phyloP scores from a whole-genome alignment of 345 rosid genomes.

The Salix koriyanagi region DNA sequence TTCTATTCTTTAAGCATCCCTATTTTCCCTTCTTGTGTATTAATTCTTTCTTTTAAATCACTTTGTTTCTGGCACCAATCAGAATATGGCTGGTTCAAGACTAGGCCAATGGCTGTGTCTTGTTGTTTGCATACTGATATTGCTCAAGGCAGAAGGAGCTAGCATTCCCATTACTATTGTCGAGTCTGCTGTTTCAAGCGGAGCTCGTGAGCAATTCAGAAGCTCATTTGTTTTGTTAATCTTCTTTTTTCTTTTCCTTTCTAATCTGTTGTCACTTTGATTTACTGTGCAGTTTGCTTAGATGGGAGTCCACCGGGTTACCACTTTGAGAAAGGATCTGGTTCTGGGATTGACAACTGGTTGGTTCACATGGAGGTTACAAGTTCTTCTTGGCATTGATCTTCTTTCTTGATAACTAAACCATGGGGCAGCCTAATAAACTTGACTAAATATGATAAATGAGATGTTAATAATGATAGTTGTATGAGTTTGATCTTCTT shows the following conservation, averaged over 20 bases:
- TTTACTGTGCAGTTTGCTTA: constrained; percentile 62
- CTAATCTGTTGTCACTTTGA: neutral
- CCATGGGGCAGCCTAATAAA: neutral
- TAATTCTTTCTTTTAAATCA: neutral
- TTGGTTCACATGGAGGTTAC: constrained; percentile 76
- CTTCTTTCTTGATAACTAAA: neutral
- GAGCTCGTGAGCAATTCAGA: constrained; percentile 15
- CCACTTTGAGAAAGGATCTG: constrained; percentile 70
- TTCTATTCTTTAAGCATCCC: neutral
- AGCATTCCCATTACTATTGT: constrained; percentile 19
- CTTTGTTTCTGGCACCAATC: neutral
- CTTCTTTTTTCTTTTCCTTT: neutral
- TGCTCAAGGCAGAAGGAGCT: constrained; percentile 13
- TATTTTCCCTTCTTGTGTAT: neutral
- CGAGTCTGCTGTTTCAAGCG: constrained; percentile 15
- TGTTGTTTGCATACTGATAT: neutral
- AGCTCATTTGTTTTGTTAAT: neutral
- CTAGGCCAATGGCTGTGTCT: constrained; percentile 1
- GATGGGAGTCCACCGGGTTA: constrained; percentile 98
- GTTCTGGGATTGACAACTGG: constrained; percentile 81
- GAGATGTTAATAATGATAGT: neutral
- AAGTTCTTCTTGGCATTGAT: constrained; percentile 1
- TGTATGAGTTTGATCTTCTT: neutral
- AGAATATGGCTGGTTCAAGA: constrained; percentile 17
- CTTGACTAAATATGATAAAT: neutral